phyloP scores from a whole-genome alignment of 768 basidiomycete species.

The Boletus vinaceobasis region DNA sequence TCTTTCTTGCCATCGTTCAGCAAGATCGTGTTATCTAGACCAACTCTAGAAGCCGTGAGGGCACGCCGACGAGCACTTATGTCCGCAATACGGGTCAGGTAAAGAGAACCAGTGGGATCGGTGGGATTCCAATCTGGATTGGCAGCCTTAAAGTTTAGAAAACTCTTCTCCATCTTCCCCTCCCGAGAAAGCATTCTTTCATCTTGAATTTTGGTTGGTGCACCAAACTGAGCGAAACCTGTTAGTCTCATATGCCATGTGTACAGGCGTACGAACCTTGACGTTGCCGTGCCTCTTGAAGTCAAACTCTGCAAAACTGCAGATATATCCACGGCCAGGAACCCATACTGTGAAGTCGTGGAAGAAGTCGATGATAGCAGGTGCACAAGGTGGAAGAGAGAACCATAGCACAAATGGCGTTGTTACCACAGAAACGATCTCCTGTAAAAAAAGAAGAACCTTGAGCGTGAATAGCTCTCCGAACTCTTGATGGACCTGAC shows the following conservation, averaged over 20 bases:
- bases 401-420: conserved; percentile 95
- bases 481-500: conserved; percentile 85
- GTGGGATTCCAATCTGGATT: conserved; percentile 95
- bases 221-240: conserved; percentile 63
- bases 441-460: conserved; percentile 79
- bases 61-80: conserved; percentile 47
- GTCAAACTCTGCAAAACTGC: conserved; percentile 98
- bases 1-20: conserved; percentile 35
- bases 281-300: conserved; percentile 93
- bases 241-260: background rate
- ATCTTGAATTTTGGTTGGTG: conserved; percentile 64
- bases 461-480: conserved; percentile 94
- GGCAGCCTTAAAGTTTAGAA: conserved; percentile 92
- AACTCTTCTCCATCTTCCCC: conserved; percentile 99
- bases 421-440: conserved; percentile 84
- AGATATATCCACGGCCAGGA: conserved; percentile 94
- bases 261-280: conserved; percentile 49
- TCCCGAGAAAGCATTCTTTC: conserved; percentile 81
- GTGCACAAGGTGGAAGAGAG: conserved; percentile 85
- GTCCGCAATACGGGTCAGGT: conserved; percentile 80
- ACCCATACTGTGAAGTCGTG: conserved; percentile 97
- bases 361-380: conserved; percentile 95
- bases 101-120: conserved; percentile 88
- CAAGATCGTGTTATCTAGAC: conserved; percentile 26
- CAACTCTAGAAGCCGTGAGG: conserved; percentile 25